Evolutionary conservation across 2,329 filamentous ascomycete genomes (phyloP).

Genomic region (Ustulina deusta): DNA sequence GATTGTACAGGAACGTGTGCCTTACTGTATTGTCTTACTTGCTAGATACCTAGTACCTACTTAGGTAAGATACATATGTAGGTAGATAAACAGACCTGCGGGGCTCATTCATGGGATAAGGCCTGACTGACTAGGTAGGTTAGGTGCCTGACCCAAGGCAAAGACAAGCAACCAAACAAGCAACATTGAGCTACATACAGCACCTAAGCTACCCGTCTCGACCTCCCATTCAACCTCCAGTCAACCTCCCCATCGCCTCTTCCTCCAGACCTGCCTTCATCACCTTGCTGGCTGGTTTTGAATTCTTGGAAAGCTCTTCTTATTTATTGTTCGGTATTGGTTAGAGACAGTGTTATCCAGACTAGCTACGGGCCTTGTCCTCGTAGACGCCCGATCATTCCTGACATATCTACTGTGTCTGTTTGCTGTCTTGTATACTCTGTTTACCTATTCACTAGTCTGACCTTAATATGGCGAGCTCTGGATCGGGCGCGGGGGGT

Average conservation of each 20-base stretch:
- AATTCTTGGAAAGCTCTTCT: slow-evolving; percentile 7
- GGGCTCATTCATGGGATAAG: slow-evolving; percentile 19
- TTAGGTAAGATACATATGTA: not conserved
- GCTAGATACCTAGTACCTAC: not conserved
- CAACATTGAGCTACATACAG: slow-evolving; percentile 20
- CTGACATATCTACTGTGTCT: slow-evolving; percentile 10
- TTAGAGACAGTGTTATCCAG: slow-evolving; percentile 1
- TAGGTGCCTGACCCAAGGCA: not conserved
- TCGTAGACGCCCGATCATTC: slow-evolving; percentile 7
- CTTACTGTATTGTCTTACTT: slow-evolving; percentile 6
- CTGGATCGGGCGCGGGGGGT: slow-evolving; percentile 38
- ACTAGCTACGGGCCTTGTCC: slow-evolving; percentile 1
- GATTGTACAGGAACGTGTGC: slow-evolving; percentile 11
- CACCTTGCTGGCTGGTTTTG: not conserved
- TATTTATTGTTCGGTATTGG: slow-evolving; percentile 4
- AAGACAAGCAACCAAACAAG: slow-evolving; percentile 19
- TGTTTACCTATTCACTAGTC: slow-evolving; percentile 11
- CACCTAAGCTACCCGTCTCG: slow-evolving; percentile 17
- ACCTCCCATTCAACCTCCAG: slow-evolving; percentile 25
- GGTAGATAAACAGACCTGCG: slow-evolving; percentile 25
- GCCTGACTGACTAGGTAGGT: not conserved
- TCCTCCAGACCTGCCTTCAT: not conserved
- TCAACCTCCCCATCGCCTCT: slow-evolving; percentile 12
- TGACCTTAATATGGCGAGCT: slow-evolving; percentile 45
- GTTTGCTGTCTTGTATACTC: slow-evolving; percentile 21